These are phyloP conservation scores for Colletotrichum lindemuthianum DNA, from an alignment of 2,329 filamentous ascomycete species.

Conservation along the genomic window DNA sequence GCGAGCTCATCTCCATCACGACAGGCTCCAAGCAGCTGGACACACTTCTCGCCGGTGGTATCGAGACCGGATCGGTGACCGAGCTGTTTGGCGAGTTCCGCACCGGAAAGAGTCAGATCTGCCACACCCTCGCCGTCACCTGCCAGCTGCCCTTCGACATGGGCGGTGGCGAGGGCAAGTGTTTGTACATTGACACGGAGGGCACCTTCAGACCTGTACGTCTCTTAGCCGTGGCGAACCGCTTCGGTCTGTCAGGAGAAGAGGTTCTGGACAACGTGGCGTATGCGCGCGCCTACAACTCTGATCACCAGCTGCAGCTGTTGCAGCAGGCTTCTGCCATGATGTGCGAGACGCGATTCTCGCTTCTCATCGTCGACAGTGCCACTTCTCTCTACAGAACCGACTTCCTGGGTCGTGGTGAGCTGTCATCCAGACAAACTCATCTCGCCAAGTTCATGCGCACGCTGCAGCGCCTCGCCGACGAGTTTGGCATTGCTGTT, in stretches of 20 bases:
- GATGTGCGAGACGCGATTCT: conserved; percentile 99
- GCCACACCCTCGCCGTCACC: conserved; percentile 97
- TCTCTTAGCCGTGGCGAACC: conserved; percentile 88
- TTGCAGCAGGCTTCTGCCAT: conserved; percentile 95
- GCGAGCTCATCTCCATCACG: conserved; percentile 96
- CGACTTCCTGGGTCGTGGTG: conserved; percentile 95
- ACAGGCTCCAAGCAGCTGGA: conserved; percentile 98
- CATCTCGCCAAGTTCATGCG: conserved; percentile 91
- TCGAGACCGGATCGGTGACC: conserved; percentile 97
- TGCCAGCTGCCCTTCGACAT: conserved; percentile 98
- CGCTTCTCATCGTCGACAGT: conserved; percentile 93
- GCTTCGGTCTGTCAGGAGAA: conserved; percentile 93
- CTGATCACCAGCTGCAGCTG: conserved; percentile 94
- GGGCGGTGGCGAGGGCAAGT: conserved; percentile 98
- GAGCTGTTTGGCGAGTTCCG: conserved; percentile 98
- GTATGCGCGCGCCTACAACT: conserved; percentile 98
- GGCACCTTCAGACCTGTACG: conserved; percentile 96
- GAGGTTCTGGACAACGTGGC: conserved; percentile 98
- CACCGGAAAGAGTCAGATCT: conserved; percentile 98
- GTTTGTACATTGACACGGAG: conserved; percentile 97
- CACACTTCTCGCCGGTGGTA: conserved; percentile 90
- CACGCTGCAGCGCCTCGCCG: conserved; percentile 79
- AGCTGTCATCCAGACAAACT: conserved; percentile 92
- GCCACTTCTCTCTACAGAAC: conserved; percentile 96
- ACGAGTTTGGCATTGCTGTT: conserved; percentile 94